Conservation (phyloP, 169 alveolate genomes). For the Cardiosporidium cionae region DNA sequence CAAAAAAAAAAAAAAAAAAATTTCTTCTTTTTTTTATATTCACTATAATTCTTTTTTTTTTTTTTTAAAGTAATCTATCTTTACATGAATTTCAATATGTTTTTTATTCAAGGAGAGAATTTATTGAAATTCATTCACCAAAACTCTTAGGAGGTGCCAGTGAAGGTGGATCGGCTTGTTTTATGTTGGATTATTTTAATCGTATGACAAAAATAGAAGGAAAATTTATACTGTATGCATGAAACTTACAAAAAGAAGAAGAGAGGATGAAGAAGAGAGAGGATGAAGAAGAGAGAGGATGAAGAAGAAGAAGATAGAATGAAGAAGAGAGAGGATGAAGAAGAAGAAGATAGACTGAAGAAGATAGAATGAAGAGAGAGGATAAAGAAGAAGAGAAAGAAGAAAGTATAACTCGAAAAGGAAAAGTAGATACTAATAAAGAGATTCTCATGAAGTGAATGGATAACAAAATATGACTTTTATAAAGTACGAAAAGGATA, state of each 20-base stretch:
- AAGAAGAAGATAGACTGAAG: not conserved
- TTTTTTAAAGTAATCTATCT: not conserved
- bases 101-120: constrained; percentile 38
- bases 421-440: no score
- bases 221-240: no score
- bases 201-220: no score
- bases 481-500: no score
- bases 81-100: not conserved
- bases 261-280: no score
- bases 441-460: no score
- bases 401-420: no score
- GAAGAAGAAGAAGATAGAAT: not conserved
- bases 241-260: constrained; percentile 56
- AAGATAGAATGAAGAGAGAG: not conserved
- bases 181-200: constrained; percentile 86
- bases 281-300: no score
- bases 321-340: not conserved
- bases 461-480: no score
- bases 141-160: constrained; percentile 97
- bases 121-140: constrained; percentile 98
- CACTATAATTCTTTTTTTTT: not conserved
- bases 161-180: constrained; percentile 98
- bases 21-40: not conserved
- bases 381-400: not conserved
- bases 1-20: no score